Percentiles rank a stretch among this genome's conserved stretches.
These are phyloP conservation scores for Kalmanozyma brasiliensis DNA, from an alignment of 1,284 basidiomycete species.

Conservation along the genomic window DNA sequence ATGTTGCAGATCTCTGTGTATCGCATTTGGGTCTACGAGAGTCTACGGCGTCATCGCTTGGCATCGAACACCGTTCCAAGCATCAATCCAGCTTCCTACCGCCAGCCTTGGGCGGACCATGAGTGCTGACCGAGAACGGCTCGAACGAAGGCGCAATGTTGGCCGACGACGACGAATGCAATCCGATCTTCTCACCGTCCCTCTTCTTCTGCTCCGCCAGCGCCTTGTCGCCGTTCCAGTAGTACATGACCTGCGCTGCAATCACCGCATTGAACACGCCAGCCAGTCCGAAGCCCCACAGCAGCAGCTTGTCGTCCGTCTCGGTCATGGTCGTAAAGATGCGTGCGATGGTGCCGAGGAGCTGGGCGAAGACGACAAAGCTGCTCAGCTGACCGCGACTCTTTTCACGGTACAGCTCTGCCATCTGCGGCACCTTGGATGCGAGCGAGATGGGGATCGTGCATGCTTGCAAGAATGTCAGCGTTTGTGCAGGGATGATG, in stretches of 20 bases:
- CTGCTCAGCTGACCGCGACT: slow-evolving; percentile 64
- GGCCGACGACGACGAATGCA: slow-evolving; percentile 3
- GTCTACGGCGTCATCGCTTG: no score
- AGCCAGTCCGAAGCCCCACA: slow-evolving; percentile 65
- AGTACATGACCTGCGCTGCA: slow-evolving; percentile 60
- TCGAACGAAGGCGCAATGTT: slow-evolving; percentile 18
- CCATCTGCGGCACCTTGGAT: slow-evolving; percentile 66
- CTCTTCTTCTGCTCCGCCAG: slow-evolving; percentile 37
- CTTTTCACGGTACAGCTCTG: slow-evolving; percentile 62
- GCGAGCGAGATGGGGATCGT: slow-evolving; percentile 66
- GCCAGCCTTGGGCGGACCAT: slow-evolving; percentile 25
- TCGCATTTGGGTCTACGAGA: no score
- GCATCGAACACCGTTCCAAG: neutral
- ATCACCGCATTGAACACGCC: slow-evolving; percentile 66
- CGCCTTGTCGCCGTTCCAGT: slow-evolving; percentile 60
- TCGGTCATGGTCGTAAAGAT: slow-evolving; percentile 67
- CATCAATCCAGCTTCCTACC: slow-evolving; percentile 38
- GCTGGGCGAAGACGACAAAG: slow-evolving; percentile 66
- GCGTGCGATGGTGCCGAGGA: slow-evolving; percentile 62
- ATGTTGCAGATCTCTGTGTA: no score
- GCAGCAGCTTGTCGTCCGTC: slow-evolving; percentile 64
- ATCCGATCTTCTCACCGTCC: slow-evolving; percentile 31
- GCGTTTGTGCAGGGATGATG: slow-evolving; percentile 45
- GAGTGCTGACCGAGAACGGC: slow-evolving; percentile 37
- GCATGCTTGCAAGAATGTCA: slow-evolving; percentile 58